phyloP scores from a whole-genome alignment of 305 asterid genomes.

The Withania somnifera region DNA sequence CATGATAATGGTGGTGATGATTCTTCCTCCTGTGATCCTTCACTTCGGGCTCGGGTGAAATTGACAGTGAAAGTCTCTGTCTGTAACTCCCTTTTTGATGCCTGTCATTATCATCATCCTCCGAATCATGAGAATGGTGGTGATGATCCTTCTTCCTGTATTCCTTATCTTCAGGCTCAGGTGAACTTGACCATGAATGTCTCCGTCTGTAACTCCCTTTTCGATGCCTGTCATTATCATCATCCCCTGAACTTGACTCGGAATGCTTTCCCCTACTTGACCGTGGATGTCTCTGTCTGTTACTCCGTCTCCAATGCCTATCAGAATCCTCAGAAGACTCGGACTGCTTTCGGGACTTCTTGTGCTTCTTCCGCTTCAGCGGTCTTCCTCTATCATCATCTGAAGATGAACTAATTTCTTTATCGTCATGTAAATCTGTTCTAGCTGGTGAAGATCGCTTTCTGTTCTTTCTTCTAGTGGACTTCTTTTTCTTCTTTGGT shows the following conservation, averaged over 20 bases:
- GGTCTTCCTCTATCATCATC: slow-evolving; percentile 29
- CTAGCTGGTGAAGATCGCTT: slow-evolving; percentile 28
- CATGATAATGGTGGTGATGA: neutral
- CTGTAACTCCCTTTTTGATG: neutral
- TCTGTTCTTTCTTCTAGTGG: slow-evolving; percentile 42
- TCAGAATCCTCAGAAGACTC: slow-evolving; percentile 41
- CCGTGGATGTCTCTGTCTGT: slow-evolving; percentile 19
- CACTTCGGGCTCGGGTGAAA: neutral
- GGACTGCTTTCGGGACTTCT: slow-evolving; percentile 27
- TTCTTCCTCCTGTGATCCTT: neutral
- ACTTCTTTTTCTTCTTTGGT: slow-evolving; percentile 38
- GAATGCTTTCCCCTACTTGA: slow-evolving; percentile 20
- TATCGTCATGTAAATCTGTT: slow-evolving; percentile 19
- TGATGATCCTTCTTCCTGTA: neutral
- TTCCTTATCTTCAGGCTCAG: slow-evolving; percentile 16
- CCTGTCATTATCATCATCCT: neutral
- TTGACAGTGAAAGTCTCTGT: neutral
- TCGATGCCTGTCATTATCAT: neutral
- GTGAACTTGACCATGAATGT: slow-evolving; percentile 4
- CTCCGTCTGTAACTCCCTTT: neutral
- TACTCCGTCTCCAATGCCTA: slow-evolving; percentile 27
- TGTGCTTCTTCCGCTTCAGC: slow-evolving; percentile 30
- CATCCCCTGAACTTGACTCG: neutral
- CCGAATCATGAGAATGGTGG: neutral
- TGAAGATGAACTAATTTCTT: slow-evolving; percentile 28